phyloP scores from a whole-genome alignment of 495 filamentous ascomycete species.

The Letharia columbiana region DNA sequence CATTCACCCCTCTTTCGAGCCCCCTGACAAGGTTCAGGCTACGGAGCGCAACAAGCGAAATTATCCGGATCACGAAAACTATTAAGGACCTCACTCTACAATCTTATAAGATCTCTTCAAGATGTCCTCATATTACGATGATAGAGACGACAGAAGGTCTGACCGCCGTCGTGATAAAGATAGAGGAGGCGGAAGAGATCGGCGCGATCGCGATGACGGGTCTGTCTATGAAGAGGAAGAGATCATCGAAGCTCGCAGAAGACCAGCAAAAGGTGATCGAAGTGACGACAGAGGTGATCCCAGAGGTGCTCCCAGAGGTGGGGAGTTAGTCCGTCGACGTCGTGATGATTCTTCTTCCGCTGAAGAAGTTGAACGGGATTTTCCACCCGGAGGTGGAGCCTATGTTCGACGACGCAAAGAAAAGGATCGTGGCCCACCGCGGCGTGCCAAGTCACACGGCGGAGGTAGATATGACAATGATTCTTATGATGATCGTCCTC shows the following conservation, averaged over 20 bases:
- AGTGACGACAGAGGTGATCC: constrained; percentile 2
- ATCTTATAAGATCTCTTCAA: neutral
- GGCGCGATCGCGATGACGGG: constrained; percentile 10
- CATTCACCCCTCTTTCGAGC: neutral
- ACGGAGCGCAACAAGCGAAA: neutral
- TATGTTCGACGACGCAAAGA: constrained; percentile 42
- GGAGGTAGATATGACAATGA: constrained; percentile 41
- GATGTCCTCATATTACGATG: constrained; percentile 22
- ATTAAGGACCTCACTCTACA: neutral
- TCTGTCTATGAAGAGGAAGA: constrained; percentile 23
- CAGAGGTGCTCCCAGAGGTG: constrained; percentile 2
- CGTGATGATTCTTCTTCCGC: constrained; percentile 49
- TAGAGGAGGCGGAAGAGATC: constrained; percentile 13
- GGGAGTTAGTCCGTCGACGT: constrained; percentile 45
- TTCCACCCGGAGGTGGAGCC: constrained; percentile 44
- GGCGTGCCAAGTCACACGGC: constrained; percentile 42
- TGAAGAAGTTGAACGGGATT: constrained; percentile 61
- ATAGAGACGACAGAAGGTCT: constrained; percentile 14
- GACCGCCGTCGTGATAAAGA: constrained; percentile 18
- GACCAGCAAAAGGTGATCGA: constrained; percentile 14
- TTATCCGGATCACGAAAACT: neutral
- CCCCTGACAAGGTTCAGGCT: neutral
- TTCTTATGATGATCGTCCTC: constrained; percentile 48
- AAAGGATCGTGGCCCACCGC: constrained; percentile 30
- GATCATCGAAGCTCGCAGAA: constrained; percentile 22